Evolutionary conservation across 2,329 filamentous ascomycete species (phyloP), one percentile per base, ranked within the genome.

Genomic region (Botrytis paeoniae): DNA sequence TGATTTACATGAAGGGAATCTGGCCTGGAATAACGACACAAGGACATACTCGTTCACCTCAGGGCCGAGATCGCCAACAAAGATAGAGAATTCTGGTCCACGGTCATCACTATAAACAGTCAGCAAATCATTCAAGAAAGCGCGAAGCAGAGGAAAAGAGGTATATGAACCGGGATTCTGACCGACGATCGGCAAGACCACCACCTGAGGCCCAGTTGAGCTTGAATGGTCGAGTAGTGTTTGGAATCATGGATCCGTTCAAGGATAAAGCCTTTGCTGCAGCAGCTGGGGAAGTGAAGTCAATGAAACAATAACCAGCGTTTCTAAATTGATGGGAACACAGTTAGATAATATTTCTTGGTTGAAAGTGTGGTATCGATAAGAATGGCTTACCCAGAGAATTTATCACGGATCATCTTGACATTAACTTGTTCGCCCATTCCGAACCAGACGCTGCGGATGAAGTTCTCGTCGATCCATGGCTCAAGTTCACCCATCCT

Each of bases 401-500:
- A 97, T 85, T 98, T 98, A 86, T 99, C 96, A 77, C 96, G 93
- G 80, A 99, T 99, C 88, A 99, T 97, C 89, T 99, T 99, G 79
- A 99, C 96, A 80, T 98, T 98, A 80, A 99, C 96, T 76, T 91
- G 91, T 84, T 98, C 96, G 78, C 93, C 94, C 85, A 97, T 93
- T 79, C 95, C 91, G 80, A 94, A 97, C 76, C 86, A 98, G 63
- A 98, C 90, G 79, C 93, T 96, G 84, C 97, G 95, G 81, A 99
- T 93, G 83, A 98, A 99, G 84, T 95, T 97, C 86, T 99, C 96
- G 80, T 99, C 96, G 85, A 99, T 98, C 96, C 96, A 99, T 41
- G 94, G 93, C 84, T 98, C 95, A 76, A 99, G 92, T 83, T 99
- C 96, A 78, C 96, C 96, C 96, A 99, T 99, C 95, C 95, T 97